A percentile compares a stretch with the other conserved stretches of the same genome.
Evolutionary conservation across 129 eudicot species (phyloP).

Genomic region (Logfia minima): DNA sequence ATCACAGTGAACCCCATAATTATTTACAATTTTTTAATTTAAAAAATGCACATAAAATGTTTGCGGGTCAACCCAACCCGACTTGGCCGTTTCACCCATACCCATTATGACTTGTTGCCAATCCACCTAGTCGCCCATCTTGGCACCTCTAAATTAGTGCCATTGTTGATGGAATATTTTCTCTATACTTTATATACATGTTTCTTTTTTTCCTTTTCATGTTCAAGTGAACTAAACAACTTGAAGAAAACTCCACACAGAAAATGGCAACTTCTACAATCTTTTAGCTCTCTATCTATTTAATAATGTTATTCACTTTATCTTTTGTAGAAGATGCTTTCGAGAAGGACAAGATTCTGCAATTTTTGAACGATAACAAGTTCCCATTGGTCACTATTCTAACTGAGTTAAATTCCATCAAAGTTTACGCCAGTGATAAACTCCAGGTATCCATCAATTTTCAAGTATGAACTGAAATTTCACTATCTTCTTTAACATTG

Average conservation of each 20-base stretch:
- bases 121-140: neutral
- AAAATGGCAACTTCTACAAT: neutral
- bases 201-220: neutral
- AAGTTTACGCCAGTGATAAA: slow-evolving; percentile 66
- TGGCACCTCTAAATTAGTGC: neutral
- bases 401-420: slow-evolving; percentile 82
- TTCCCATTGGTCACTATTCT: slow-evolving; percentile 78
- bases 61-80: neutral
- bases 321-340: slow-evolving; percentile 63
- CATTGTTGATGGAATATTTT: neutral
- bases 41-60: too few species aligned
- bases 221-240: neutral
- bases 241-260: neutral
- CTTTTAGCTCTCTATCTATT: neutral
- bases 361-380: slow-evolving; percentile 72
- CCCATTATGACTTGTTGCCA: neutral
- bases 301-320: slow-evolving; percentile 5
- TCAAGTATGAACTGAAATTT: neutral
- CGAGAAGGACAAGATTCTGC: slow-evolving; percentile 51
- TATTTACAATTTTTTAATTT: too few species aligned
- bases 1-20: too few species aligned
- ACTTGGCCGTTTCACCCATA: neutral
- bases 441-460: slow-evolving; percentile 57
- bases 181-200: neutral
- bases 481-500: slow-evolving; percentile 1